Evolutionary conservation across 768 basidiomycete genomes (phyloP).

Genomic region (Pisolithus marmoratus): DNA sequence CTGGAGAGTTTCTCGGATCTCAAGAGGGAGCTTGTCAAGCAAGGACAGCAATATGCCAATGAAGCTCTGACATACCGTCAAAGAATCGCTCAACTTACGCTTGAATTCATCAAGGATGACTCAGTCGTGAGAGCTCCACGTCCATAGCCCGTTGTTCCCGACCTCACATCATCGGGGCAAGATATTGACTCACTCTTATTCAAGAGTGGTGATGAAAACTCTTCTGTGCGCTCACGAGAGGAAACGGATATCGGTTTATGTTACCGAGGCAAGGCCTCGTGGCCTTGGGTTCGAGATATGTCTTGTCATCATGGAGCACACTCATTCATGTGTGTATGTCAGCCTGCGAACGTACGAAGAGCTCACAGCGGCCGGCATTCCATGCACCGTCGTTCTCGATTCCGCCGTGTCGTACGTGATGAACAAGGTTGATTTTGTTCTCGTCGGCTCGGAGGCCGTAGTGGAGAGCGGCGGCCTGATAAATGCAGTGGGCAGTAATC

Average conservation of each 20-base stretch:
- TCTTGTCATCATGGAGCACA: neutral
- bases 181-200: conserved; percentile 97
- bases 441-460: conserved; percentile 97
- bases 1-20: conserved; percentile 74
- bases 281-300: conserved; percentile 66
- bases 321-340: conserved; percentile 12
- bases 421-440: conserved; percentile 91
- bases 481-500: conserved; percentile 92
- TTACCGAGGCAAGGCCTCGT: conserved; percentile 91
- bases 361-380: conserved; percentile 85
- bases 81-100: conserved; percentile 84
- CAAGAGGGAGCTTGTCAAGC: conserved; percentile 75
- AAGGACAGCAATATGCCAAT: conserved; percentile 71
- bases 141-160: conserved; percentile 9
- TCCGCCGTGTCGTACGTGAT: conserved; percentile 96
- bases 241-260: conserved; percentile 95
- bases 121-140: conserved; percentile 57
- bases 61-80: conserved; percentile 81
- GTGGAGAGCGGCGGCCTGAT: conserved; percentile 93
- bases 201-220: conserved; percentile 91
- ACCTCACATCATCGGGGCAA: conserved; percentile 28
- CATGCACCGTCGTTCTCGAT: conserved; percentile 91
- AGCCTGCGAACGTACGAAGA: conserved; percentile 90
- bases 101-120: conserved; percentile 93
- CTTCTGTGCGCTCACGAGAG: conserved; percentile 83